Evolutionary conservation across 257 asterid species (phyloP), one percentile per base, ranked within the genome.

Genomic region (Scutellaria barbata): DNA sequence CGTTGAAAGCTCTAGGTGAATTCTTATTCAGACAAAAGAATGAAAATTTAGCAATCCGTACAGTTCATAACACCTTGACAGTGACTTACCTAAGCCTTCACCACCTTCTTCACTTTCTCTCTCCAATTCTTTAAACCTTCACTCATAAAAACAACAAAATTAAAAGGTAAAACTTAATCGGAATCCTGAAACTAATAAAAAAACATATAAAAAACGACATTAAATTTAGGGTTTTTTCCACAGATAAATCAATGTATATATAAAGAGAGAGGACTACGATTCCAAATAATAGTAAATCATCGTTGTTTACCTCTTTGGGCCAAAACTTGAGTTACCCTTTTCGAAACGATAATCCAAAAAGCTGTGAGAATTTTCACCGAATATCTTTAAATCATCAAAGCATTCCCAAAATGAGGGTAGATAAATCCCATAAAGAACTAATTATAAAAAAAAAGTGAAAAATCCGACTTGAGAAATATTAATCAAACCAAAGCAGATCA

Each of bases 1-100:
- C 78, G 75, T 20, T 81, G 89, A 83, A 80, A 86, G 82, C 80
- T 74, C 75, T 59, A 25, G 66, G 65, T 85, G 85, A 71, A 72
- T 75, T 80, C 78, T 70, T 77, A 62, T 39, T 74, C 72, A 83
- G 88, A 84, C 82, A 81, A 77, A 81, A 59, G 68, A 77, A 77
- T 70, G 64, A 73, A 67, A 65, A 66, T 30, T 30, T 30, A 30
- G 35, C 7, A 74, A 72, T 68, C 66, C 77, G 68, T 76, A 81
- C 72, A 69, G 58, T 72, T 65, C 69, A 17, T 11, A 67, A 80
- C 76, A 80, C 69, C 48, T 30, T 76, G 82, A 89, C 65, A 79
- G 77, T 54, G 92, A 87, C 95, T 58, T 68, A 72, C 85, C 89
- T 61, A 14, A 66, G 75, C 30, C 62, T 61, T 39, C 73, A 51